phyloP scores from a whole-genome alignment of 129 eudicot genomes.

The Centrapalus pauciflorus region DNA sequence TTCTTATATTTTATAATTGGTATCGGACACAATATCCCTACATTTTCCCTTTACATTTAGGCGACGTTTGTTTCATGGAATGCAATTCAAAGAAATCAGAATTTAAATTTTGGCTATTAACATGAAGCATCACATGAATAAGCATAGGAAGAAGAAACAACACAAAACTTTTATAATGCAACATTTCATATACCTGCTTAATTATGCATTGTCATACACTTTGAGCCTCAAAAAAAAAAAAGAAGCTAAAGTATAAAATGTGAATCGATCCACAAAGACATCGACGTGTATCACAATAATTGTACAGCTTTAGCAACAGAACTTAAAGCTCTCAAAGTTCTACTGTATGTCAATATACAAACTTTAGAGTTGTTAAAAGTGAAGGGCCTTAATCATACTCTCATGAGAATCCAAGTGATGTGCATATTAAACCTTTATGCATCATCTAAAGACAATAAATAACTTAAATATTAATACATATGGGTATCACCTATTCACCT shows the following conservation, averaged over 20 bases:
- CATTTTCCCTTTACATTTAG: too few species aligned
- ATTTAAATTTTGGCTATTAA: too few species aligned
- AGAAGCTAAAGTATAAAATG: constrained; percentile 90
- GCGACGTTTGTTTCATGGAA: too few species aligned
- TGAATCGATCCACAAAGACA: constrained; percentile 96
- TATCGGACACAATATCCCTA: too few species aligned
- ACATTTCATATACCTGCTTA: constrained; percentile 68
- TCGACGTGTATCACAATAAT: constrained; percentile 63
- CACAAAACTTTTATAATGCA: background rate
- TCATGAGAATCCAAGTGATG: constrained; percentile 99
- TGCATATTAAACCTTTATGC: too few species aligned
- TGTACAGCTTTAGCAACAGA: background rate
- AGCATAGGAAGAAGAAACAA: background rate
- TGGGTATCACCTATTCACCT: background rate
- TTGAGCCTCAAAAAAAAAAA: constrained; percentile 92
- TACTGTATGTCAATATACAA: background rate
- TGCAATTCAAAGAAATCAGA: too few species aligned
- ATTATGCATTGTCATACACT: constrained; percentile 85
- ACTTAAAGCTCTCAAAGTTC: background rate
- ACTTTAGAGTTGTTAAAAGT: background rate
- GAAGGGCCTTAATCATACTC: constrained; percentile 24
- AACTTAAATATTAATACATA: background rate
- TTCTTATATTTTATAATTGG: too few species aligned
- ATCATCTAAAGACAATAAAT: background rate
- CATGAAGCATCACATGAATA: too few species aligned